Conservation (phyloP, 1,284 basidiomycete genomes). For the Golubevia pallescens region DNA sequence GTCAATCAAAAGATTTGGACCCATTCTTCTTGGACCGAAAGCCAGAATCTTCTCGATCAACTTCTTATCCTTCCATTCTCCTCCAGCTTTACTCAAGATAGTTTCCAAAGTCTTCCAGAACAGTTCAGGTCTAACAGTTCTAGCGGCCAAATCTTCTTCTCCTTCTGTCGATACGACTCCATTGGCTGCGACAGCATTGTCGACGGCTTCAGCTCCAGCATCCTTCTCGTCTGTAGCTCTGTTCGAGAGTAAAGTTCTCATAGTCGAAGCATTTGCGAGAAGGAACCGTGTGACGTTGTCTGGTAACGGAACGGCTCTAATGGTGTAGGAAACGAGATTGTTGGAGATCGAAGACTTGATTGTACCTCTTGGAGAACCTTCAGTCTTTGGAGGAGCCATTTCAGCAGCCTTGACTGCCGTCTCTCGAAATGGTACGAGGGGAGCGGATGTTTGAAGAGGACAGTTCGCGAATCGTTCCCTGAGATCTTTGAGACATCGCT, state of each 20-base stretch:
- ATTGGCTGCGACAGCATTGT: slow-evolving; percentile 44
- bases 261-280: slow-evolving; percentile 73
- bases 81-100: slow-evolving; percentile 74
- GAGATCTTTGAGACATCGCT: slow-evolving; percentile 94
- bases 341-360: slow-evolving; percentile 75
- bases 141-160: slow-evolving; percentile 66
- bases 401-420: slow-evolving; percentile 77
- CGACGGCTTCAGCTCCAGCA: slow-evolving; percentile 27
- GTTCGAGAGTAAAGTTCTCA: slow-evolving; percentile 40
- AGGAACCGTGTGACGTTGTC: slow-evolving; percentile 75
- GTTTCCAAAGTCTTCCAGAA: slow-evolving; percentile 81
- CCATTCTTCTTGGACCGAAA: slow-evolving; percentile 86
- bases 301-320: slow-evolving; percentile 84
- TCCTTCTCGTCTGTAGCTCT: slow-evolving; percentile 27
- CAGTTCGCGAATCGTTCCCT: slow-evolving; percentile 92
- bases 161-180: slow-evolving; percentile 65
- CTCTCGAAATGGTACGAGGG: slow-evolving; percentile 97
- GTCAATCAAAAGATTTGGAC: slow-evolving; percentile 86
- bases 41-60: slow-evolving; percentile 81
- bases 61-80: slow-evolving; percentile 75
- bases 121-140: slow-evolving; percentile 74
- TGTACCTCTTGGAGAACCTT: slow-evolving; percentile 78
- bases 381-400: slow-evolving; percentile 83
- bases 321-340: slow-evolving; percentile 79
- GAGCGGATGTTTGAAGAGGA: slow-evolving; percentile 89